These are phyloP conservation scores for Myxozyma melibiosi DNA, from an alignment of 805 yeast species.

Conservation along the genomic window DNA sequence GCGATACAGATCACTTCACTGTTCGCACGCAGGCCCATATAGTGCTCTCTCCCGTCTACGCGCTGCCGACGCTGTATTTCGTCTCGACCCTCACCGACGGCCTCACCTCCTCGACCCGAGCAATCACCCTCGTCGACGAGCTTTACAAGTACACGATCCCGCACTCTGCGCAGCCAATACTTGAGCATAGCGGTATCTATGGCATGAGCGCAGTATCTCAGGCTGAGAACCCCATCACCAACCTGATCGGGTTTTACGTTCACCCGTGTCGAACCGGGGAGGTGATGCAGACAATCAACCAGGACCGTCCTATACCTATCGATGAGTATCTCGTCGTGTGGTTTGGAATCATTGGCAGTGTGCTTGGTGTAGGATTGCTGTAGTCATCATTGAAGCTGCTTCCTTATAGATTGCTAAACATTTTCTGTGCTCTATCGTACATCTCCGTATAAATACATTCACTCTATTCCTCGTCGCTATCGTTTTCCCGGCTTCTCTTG, in stretches of 20 bases:
- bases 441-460: not conserved
- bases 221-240: constrained; percentile 25
- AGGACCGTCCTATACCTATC: constrained; percentile 6
- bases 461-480: constrained; percentile 13
- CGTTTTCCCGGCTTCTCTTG: constrained; percentile 20
- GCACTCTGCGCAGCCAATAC: not conserved
- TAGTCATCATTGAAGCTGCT: not conserved
- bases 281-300: constrained; percentile 17
- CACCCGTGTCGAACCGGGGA: constrained; percentile 33
- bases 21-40: constrained; percentile 7
- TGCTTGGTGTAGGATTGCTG: constrained; percentile 19
- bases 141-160: constrained; percentile 1
- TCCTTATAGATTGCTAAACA: constrained; percentile 1
- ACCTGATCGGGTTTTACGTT: constrained; percentile 21
- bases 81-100: constrained; percentile 15
- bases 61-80: constrained; percentile 26
- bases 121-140: constrained; percentile 18
- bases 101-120: constrained; percentile 1
- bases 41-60: constrained; percentile 19
- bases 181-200: not conserved
- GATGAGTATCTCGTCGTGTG: constrained; percentile 23
- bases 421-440: constrained; percentile 12
- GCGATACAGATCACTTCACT: constrained; percentile 1
- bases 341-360: constrained; percentile 26
- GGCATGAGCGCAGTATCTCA: constrained; percentile 21